phyloP scores from a whole-genome alignment of 1,284 basidiomycete species.

The Cronartium quercuum region DNA sequence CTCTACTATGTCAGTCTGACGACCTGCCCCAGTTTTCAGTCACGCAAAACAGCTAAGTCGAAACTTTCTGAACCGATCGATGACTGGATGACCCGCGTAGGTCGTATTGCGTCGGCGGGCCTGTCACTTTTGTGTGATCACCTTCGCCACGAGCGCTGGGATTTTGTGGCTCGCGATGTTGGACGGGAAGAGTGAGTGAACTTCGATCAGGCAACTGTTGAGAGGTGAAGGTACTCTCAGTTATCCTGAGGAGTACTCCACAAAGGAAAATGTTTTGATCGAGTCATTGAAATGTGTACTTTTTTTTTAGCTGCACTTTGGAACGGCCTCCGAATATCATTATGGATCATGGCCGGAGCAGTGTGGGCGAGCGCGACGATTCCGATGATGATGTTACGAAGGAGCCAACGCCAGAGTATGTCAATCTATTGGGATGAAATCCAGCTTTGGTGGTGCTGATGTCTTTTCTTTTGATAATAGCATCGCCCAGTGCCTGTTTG shows the following conservation, averaged over 20 bases:
- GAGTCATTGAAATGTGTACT: neutral
- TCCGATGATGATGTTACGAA: conserved; percentile 29
- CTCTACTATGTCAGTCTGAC: conserved; percentile 9
- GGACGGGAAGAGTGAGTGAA: conserved; percentile 25
- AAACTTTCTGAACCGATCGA: neutral
- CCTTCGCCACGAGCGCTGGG: neutral
- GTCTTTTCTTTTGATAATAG: neutral
- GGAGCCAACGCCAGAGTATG: conserved; percentile 10
- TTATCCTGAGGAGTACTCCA: neutral
- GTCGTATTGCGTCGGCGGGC: conserved; percentile 21
- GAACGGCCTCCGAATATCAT: conserved; percentile 21
- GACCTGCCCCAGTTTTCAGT: neutral
- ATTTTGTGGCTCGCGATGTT: conserved; percentile 27
- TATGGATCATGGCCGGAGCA: conserved; percentile 21
- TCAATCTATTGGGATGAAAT: neutral
- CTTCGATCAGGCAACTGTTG: neutral
- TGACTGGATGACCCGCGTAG: neutral
- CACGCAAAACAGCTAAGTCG: neutral
- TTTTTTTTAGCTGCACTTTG: conserved; percentile 17
- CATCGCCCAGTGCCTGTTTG: neutral
- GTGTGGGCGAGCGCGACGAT: conserved; percentile 34
- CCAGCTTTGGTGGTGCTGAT: neutral
- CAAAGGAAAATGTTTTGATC: neutral
- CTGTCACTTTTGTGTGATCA: conserved; percentile 35
- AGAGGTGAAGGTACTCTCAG: neutral